Base-by-base conservation (phyloP, 176 grass and related monocot genomes). In the Oryza meridionalis region DNA sequence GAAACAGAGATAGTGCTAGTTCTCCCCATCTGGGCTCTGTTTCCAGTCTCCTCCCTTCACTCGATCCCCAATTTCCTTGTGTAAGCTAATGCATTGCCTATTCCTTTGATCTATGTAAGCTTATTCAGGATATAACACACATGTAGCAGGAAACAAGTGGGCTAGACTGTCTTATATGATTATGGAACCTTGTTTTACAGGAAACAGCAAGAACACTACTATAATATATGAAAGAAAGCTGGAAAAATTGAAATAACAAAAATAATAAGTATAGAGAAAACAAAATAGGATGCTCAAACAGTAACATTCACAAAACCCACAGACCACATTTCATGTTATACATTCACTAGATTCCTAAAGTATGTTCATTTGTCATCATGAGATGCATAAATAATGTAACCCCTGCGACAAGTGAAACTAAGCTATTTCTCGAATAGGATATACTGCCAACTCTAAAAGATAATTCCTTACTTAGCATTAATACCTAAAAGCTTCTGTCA, bases 201-300 rank as follows among this genome's bases (percentile, higher is more conserved):
- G 40, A 64, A 47, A 64, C 50, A 82, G 29, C 21, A 87, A 51
- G 24, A 82, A 62, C 24, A 22, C 22, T 72, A 58, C 43, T 80
- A 50, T 12, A 68, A 21, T 53, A 53, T 40, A 50, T 24, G 15
- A 38, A 50, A 80, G 19, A 37, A 38, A 70, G 12, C 32, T 40
- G 7, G 38, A 8, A 40, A 40, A 40, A 40, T 21, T 81, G n/a
- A 40, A 70, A 58, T 3, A 58, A 58, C 31, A 79, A 22, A 79
- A 49, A 12, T 62, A 10, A 67, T 31, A 67, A 49, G 2, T 69
- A 53, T 16, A 70, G 14, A 16, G 45, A 58, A 24, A 53, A 70
- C n/a, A 70, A 81, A 40, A 27, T 35, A 70, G 46, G 47, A 46
- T 40, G 11, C 53, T 77, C 32, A 77, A 71, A 77, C 24, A 70